phyloP scores from a whole-genome alignment of 2,329 filamentous ascomycete genomes.

The Capronia americana region DNA sequence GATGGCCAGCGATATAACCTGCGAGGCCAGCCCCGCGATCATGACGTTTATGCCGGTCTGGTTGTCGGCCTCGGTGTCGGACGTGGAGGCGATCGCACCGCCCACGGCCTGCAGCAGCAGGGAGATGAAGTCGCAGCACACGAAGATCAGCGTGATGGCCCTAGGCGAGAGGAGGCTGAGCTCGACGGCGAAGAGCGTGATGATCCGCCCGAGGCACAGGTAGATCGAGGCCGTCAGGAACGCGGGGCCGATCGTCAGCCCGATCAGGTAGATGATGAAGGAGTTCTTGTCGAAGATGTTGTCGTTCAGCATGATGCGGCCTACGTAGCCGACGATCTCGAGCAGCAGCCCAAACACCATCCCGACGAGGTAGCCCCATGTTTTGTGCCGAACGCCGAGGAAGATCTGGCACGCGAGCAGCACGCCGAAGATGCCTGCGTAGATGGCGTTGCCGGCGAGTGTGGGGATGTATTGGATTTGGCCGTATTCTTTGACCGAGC shows the following conservation, averaged over 20 bases:
- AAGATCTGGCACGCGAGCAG: conserved; percentile 51
- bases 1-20: conserved; percentile 51
- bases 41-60: conserved; percentile 65
- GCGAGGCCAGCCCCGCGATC: conserved; percentile 65
- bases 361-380: conserved; percentile 59
- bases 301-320: conserved; percentile 61
- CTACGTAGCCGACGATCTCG: conserved; percentile 67
- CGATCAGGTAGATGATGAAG: conserved; percentile 63
- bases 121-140: conserved; percentile 67
- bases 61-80: conserved; percentile 47
- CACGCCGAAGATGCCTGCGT: conserved; percentile 59
- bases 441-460: conserved; percentile 60
- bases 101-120: conserved; percentile 67
- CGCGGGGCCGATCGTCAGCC: conserved; percentile 68
- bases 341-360: conserved; percentile 61
- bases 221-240: conserved; percentile 71
- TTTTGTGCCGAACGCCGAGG: conserved; percentile 55
- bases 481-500: conserved; percentile 26
- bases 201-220: conserved; percentile 59
- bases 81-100: conserved; percentile 60
- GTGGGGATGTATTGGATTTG: conserved; percentile 62
- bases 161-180: conserved; percentile 45
- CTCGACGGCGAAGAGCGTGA: conserved; percentile 45
- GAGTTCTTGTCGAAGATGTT: conserved; percentile 60
- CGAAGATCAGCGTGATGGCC: conserved; percentile 57